phyloP scores from a whole-genome alignment of 345 rosid species.

The Aegle marmelos region DNA sequence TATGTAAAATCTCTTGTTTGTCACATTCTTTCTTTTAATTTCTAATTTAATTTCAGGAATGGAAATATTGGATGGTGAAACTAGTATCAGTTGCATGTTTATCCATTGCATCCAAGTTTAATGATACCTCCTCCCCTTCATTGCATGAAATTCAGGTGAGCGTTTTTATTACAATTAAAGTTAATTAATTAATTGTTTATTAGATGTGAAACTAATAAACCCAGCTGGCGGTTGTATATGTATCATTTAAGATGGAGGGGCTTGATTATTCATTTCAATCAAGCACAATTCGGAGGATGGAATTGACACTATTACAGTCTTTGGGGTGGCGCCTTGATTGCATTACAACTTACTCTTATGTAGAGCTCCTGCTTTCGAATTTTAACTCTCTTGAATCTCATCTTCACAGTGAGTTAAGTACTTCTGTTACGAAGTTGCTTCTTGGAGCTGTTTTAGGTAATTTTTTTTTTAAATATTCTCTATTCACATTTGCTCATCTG shows the following conservation, averaged over 20 bases:
- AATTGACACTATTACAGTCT: conserved; percentile 42
- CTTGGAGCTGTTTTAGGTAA: conserved; percentile 46
- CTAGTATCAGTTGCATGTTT: conserved; percentile 56
- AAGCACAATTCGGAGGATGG: conserved; percentile 58
- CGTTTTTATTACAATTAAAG: too few relatives aligned
- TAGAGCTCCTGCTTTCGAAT: conserved; percentile 31
- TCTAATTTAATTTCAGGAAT: conserved; percentile 33
- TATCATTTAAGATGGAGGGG: conserved; percentile 48
- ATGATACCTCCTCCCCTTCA: conserved; percentile 41
- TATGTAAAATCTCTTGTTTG: too few relatives aligned
- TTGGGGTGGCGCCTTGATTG: conserved; percentile 64
- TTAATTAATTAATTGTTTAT: neutral
- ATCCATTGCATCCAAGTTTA: conserved; percentile 66
- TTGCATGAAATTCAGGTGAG: conserved; percentile 65
- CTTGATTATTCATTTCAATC: conserved; percentile 51
- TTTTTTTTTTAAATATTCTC: too few relatives aligned
- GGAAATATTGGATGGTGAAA: conserved; percentile 76
- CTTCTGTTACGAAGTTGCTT: conserved; percentile 40
- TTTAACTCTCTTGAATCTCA: conserved; percentile 15
- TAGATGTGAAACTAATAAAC: neutral
- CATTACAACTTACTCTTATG: conserved; percentile 49
- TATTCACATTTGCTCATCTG: too few relatives aligned
- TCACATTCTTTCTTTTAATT: neutral
- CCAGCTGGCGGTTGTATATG: neutral
- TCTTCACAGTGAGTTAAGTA: conserved; percentile 27